Base-by-base conservation (phyloP, 2,329 filamentous ascomycete genomes). In the Aspergillus sp. region DNA sequence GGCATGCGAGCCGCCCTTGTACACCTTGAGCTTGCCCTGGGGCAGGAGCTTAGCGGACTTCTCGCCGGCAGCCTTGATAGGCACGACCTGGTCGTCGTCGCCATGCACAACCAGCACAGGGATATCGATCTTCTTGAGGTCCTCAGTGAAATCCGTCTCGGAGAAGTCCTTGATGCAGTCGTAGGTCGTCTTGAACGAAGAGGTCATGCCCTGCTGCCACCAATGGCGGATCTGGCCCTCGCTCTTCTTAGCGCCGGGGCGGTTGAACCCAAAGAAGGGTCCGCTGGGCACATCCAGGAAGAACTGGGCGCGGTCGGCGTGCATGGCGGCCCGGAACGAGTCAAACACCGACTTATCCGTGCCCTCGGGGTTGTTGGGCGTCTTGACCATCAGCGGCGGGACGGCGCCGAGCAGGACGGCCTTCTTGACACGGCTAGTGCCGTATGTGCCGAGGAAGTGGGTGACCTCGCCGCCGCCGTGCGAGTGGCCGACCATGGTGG, bases 401-500 rank as follows among this genome's bases (percentile, higher is more conserved):
- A 75, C 64, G 9, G 69, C 67, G 19, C 63, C 54, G 46, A 77
- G 61, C 1, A 77, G 64, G 7, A 75, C 74, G 2, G 71, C 71
- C 56, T 72, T 76, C 40, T 58, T 64, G 36, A 75, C 70, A 0
- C 73, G 64, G n/a, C 49, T 54, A 4, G 70, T 70, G 45, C 73
- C 72, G 50, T 71, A 64, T 9, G 67, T 66, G 10, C 64, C 68
- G 5, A 71, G 57, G 50, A 67, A 72, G 40, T 65, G 66, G 3
- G 69, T 62, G 1, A 76, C 70, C 57, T 77, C 74, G 31, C 74
- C 74, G 23, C 74, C 74, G 6, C 73, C 74, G 3, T 72, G 73
- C 3, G 71, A 74, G 47, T 74, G 71, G 2, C 72, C 72, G 3
- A 74, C 69, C 61, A 75, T 65, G 50, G 67, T 62, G 16, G 62